Conservation (phyloP, 805 yeast species). For the Lachancea mirantina region DNA sequence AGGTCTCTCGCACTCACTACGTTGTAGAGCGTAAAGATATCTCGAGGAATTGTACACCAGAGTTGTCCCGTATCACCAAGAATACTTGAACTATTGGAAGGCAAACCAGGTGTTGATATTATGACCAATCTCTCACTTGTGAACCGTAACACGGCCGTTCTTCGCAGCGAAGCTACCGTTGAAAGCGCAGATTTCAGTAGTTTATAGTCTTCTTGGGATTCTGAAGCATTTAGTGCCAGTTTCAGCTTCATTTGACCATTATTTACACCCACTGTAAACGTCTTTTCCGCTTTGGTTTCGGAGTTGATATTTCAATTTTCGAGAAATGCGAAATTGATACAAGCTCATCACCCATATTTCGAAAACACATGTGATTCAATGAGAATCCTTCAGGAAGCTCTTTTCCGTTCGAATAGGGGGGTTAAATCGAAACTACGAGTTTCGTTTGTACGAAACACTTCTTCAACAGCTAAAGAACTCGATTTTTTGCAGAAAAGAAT, state of each 20-base stretch:
- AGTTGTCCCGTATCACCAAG: slow-evolving; percentile 27
- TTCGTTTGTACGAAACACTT: too few relatives aligned
- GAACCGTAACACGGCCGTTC: slow-evolving; percentile 29
- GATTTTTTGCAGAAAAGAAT: slow-evolving; percentile 46
- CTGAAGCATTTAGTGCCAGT: slow-evolving; percentile 22
- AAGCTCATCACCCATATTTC: too few relatives aligned
- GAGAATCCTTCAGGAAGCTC: too few relatives aligned
- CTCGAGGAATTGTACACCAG: slow-evolving; percentile 30
- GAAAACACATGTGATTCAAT: too few relatives aligned
- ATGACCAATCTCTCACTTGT: slow-evolving; percentile 25
- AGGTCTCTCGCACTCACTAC: slow-evolving; percentile 24
- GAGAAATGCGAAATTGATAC: too few relatives aligned
- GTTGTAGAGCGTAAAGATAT: slow-evolving; percentile 24
- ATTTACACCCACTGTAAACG: background rate
- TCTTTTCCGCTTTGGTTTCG: background rate
- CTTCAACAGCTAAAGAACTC: slow-evolving; percentile 5
- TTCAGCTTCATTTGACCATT: slow-evolving; percentile 24
- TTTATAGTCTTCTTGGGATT: slow-evolving; percentile 28
- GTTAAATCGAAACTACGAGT: too few relatives aligned
- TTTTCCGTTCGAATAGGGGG: too few relatives aligned
- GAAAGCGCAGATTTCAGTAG: slow-evolving; percentile 25
- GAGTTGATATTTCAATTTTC: too few relatives aligned
- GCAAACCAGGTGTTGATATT: slow-evolving; percentile 25
- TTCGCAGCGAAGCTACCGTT: slow-evolving; percentile 27
- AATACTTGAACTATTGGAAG: slow-evolving; percentile 12